Evolutionary conservation across 1,139 yeast species (phyloP), one percentile per base, ranked within the genome.

Genomic region (Suhomyces kunorum): DNA sequence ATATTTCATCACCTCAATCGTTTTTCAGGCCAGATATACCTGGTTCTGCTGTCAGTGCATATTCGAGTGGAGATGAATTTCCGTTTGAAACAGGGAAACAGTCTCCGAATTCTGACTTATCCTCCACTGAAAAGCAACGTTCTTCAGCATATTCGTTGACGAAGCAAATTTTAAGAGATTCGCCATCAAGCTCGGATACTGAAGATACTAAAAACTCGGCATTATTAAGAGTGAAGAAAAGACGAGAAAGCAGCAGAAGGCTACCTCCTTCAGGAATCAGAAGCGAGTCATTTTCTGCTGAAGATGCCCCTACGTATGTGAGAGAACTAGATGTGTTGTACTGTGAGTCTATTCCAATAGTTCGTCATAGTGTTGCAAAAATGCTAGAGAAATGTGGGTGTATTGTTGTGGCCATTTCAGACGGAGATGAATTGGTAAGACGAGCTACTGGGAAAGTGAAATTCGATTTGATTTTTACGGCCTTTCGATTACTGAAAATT

Each of bases 271-370:
- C 56, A 13, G 46, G 52, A 8, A 45, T 43, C 23, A 41, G 45
- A 9, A 45, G 48, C 11, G 49, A 42, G 12, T 40, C 43, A 3
- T 38, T 40, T 25, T 39, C 45, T 20, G 45, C 33, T 11, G 43
- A 36, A n/a, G 43, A 42, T 13, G 22, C 13, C 1, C 28, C 38
- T 4, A 15, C 37, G 8, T 34, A 28, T 11, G 6, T 34, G 14
- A 28, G 38, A 14, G 70, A 71, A 46, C 38, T 86, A 45, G 94
- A 87, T 58, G 81, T 88, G 3, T 66, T 90, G 36, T 73, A 88
- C 23, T 89, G 96, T 63, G 96, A 89, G 54, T 89, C 94, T 3
- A 87, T 87, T 45, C 92, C 96, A 0, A 84, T 84, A 38, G 83
- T 87, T 47, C 66, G 95, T 34, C 88, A 80, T 56, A 75, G 87